Evolutionary conservation across 805 yeast genomes (phyloP).

Genomic region (Teunomyces pallodes): DNA sequence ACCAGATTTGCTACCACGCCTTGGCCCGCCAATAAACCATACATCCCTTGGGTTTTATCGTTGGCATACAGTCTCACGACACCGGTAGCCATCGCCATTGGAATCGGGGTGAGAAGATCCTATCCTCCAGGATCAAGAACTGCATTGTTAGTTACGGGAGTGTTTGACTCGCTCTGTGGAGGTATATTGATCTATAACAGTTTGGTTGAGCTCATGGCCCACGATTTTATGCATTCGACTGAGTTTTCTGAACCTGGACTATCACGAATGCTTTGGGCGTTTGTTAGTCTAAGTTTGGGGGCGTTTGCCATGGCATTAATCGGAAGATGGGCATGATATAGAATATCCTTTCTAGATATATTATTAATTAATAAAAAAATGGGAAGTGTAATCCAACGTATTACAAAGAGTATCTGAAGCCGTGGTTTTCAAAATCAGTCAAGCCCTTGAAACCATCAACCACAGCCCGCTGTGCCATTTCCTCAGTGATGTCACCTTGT

Average conservation of each 20-base stretch:
- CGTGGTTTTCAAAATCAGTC: conserved; percentile 57
- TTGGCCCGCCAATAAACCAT: conserved; percentile 28
- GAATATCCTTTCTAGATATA: neutral
- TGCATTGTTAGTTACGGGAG: conserved; percentile 66
- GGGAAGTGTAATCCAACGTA: neutral
- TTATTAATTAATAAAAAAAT: too few relatives aligned
- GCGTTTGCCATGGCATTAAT: conserved; percentile 32
- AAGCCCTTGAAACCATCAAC: conserved; percentile 49
- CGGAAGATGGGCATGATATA: conserved; percentile 31
- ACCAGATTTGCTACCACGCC: conserved; percentile 27
- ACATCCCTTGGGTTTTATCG: conserved; percentile 46
- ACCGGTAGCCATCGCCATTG: conserved; percentile 76
- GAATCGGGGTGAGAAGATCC: conserved; percentile 66
- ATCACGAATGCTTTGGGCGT: conserved; percentile 22
- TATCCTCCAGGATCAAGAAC: conserved; percentile 58
- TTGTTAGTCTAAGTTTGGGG: conserved; percentile 22
- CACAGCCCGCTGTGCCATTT: conserved; percentile 13
- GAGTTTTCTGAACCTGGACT: conserved; percentile 23
- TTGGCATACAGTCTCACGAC: conserved; percentile 46
- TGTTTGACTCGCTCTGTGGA: conserved; percentile 71
- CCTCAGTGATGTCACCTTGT: conserved; percentile 28
- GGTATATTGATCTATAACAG: conserved; percentile 80
- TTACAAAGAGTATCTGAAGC: conserved; percentile 50
- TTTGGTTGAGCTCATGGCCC: conserved; percentile 75
- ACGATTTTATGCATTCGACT: conserved; percentile 58